phyloP scores from a whole-genome alignment of 1,284 basidiomycete genomes.

The Trichosporon ovoides region DNA sequence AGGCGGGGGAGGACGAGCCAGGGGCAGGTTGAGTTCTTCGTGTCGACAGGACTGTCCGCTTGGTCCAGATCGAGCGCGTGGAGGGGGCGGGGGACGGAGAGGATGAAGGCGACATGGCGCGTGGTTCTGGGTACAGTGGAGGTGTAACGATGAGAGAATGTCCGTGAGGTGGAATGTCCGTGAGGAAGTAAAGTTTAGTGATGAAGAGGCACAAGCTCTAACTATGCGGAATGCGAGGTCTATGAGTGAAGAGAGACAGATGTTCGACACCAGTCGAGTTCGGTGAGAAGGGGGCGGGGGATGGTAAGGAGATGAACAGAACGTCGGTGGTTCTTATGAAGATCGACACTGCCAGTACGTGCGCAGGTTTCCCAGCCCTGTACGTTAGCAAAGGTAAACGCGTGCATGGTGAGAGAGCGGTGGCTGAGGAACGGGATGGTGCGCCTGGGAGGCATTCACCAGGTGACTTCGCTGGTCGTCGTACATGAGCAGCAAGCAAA shows the following conservation, averaged over 20 bases:
- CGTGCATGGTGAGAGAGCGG: not conserved
- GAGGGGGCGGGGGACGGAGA: not conserved
- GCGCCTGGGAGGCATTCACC: not conserved
- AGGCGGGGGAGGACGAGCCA: slow-evolving; percentile 1
- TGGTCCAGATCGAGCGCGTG: not conserved
- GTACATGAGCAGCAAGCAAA: not conserved
- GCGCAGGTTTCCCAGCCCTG: not conserved
- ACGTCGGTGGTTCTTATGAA: not conserved
- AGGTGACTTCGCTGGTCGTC: too few species aligned
- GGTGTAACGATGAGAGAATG: too few species aligned
- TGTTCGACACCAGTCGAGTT: too few species aligned
- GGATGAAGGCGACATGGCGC: not conserved
- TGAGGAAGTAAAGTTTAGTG: too few species aligned
- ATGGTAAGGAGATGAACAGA: too few species aligned
- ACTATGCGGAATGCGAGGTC: too few species aligned
- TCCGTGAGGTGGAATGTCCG: too few species aligned
- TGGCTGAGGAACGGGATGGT: not conserved
- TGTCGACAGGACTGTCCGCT: not conserved
- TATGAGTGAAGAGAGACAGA: too few species aligned
- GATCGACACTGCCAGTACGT: not conserved
- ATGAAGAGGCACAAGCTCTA: too few species aligned
- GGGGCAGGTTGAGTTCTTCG: not conserved
- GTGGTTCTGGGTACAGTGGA: too few species aligned
- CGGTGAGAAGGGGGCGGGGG: not conserved
- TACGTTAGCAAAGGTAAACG: not conserved